These are phyloP conservation scores for Penicillium cinerascens DNA, from an alignment of 495 filamentous ascomycete genomes.

Conservation along the genomic window DNA sequence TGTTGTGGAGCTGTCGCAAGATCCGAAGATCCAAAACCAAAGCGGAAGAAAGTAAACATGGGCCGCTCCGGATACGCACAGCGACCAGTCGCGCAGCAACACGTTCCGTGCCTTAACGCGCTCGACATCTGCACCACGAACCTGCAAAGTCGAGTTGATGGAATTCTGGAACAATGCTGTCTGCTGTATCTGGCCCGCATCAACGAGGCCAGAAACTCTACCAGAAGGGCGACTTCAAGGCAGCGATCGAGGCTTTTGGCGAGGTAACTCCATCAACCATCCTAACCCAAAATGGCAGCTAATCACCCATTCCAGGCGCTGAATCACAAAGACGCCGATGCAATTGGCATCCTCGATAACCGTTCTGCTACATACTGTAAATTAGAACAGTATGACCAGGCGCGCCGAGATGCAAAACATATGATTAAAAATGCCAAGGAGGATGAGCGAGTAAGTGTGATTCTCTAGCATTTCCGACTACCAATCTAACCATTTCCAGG, in stretches of 20 bases:
- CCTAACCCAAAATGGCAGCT: slow-evolving; percentile 15
- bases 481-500: slow-evolving; percentile 31
- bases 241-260: slow-evolving; percentile 40
- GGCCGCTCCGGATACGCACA: slow-evolving; percentile 12
- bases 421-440: slow-evolving; percentile 54
- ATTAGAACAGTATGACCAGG: slow-evolving; percentile 48
- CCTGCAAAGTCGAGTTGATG: neutral
- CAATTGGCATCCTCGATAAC: slow-evolving; percentile 52
- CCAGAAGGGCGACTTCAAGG: slow-evolving; percentile 36
- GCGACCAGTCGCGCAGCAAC: slow-evolving; percentile 18
- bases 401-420: slow-evolving; percentile 55
- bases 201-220: slow-evolving; percentile 41
- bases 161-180: slow-evolving; percentile 1
- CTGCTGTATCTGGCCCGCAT: slow-evolving; percentile 17
- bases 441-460: slow-evolving; percentile 41
- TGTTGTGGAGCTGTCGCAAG: slow-evolving; percentile 13
- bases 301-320: slow-evolving; percentile 33
- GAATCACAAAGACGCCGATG: slow-evolving; percentile 24
- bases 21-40: slow-evolving; percentile 22
- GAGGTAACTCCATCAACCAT: slow-evolving; percentile 29
- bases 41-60: slow-evolving; percentile 47
- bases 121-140: neutral
- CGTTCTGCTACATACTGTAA: slow-evolving; percentile 60
- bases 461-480: neutral
- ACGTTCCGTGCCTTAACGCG: slow-evolving; percentile 10